phyloP scores from a whole-genome alignment of 495 filamentous ascomycete species.

The Aspergillus egyptiacus region DNA sequence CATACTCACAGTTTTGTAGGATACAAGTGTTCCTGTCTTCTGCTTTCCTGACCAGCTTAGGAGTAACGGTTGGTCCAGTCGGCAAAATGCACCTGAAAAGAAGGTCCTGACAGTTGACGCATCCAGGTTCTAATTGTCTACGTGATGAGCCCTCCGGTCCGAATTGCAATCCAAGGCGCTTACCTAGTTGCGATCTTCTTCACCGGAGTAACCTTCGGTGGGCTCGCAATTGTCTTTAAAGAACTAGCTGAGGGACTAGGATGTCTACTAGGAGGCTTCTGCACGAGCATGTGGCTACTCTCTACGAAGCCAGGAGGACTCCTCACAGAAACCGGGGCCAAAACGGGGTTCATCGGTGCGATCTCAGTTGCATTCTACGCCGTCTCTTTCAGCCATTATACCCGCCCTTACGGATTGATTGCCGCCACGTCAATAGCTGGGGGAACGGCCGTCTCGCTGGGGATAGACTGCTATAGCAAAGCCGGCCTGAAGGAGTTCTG shows the following conservation, averaged over 20 bases:
- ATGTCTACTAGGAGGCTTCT: conserved; percentile 84
- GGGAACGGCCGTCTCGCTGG: conserved; percentile 68
- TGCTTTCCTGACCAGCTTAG: conserved; percentile 64
- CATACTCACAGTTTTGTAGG: conserved; percentile 26
- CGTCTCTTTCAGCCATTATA: conserved; percentile 74
- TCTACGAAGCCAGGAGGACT: conserved; percentile 72
- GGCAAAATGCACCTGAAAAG: not conserved
- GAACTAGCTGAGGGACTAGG: conserved; percentile 84
- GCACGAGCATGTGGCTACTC: conserved; percentile 85
- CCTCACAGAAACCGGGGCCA: conserved; percentile 52
- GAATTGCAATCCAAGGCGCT: conserved; percentile 72
- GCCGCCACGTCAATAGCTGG: conserved; percentile 71
- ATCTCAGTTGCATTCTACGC: conserved; percentile 63
- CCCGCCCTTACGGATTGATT: conserved; percentile 71
- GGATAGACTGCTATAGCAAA: conserved; percentile 85
- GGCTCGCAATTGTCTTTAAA: conserved; percentile 67
- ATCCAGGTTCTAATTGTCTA: conserved; percentile 73
- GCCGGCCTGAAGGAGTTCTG: conserved; percentile 94
- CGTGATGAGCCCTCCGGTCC: conserved; percentile 77
- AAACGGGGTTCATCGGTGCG: conserved; percentile 66
- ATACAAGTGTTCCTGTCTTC: conserved; percentile 77
- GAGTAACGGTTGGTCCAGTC: conserved; percentile 51
- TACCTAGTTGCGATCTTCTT: conserved; percentile 77
- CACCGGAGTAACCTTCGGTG: conserved; percentile 73
- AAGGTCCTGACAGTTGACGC: conserved; percentile 8